Evolutionary conservation across 441 rosid genomes (phyloP), one percentile per base, ranked within the genome.

Genomic region (Breynia disticha): DNA sequence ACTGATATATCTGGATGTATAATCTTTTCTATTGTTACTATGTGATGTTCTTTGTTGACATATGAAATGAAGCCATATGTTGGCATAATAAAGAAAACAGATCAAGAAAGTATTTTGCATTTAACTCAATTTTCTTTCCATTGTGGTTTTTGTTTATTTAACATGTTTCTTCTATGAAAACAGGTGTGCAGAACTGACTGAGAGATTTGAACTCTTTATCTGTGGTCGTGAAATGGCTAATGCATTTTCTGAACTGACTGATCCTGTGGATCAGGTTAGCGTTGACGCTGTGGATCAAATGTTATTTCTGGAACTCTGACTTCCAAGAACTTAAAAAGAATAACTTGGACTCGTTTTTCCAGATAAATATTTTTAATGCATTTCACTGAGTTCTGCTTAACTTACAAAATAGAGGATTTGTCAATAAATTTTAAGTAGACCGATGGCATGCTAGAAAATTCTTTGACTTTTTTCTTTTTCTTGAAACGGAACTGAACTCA

Each of bases 181-280:
- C 63, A 88, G 95, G 61, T 68, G 54, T 59, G 63, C 63, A 64
- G 78, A 88, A 65, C 78, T 88, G 81, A 82, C 94, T 17, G 98
- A 88, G 77, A 84, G 97, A 76, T 91, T 91, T 66, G 95, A 91
- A 72, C 91, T 88, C 60, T 91, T 91, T 74, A 82, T 91, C 12
- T 86, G 94, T 22, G 95, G 98, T 54, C 94, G 95, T 45, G 98
- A 91, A 74, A 67, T 88, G 74, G 98, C 97, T 53, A 91, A 91
- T 59, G 98, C 95, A 68, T 91, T 91, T 62, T 88, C 95, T 48
- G 98, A 88, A 72, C 67, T 86, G 67, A 91, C 95, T 46, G 98
- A 91, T 79, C 98, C 97, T 9, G 48, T 79, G 69, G 98, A 91
- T 64, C 95, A 91, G 94, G 97, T 84, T 76, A 56, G 57, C 47